phyloP scores from a whole-genome alignment of 306 rosid genomes.

The Rubus idaeus region DNA sequence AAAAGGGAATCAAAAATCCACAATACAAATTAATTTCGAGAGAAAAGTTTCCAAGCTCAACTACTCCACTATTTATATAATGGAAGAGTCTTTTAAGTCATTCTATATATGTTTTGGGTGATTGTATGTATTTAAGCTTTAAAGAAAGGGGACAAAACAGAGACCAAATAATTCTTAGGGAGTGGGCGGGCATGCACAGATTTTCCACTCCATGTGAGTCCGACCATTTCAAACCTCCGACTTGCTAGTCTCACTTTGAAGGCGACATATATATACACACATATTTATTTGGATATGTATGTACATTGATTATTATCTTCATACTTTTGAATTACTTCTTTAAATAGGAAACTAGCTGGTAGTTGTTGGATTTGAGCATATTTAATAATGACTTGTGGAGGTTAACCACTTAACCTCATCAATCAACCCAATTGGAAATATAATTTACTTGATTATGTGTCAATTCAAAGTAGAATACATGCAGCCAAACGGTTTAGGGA shows the following conservation, averaged over 20 bases:
- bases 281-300: neutral
- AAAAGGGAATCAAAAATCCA: neutral
- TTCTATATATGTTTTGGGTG: neutral
- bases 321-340: neutral
- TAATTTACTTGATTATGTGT: neutral
- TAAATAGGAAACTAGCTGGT: neutral
- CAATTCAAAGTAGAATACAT: neutral
- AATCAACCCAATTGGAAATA: neutral
- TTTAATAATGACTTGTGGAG: neutral
- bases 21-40: too few relatives aligned
- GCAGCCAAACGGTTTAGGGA: neutral
- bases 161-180: conserved; percentile 19
- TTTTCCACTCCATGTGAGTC: conserved; percentile 40
- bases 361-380: neutral
- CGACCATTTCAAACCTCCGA: conserved; percentile 30
- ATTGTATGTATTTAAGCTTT: neutral
- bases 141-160: conserved; percentile 19
- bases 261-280: neutral
- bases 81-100: conserved; percentile 4
- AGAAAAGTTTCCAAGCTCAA: conserved; percentile 15
- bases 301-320: neutral
- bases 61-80: conserved; percentile 14
- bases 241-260: conserved; percentile 18
- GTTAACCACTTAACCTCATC: neutral
- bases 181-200: conserved; percentile 27